These are phyloP conservation scores for Boeremia exigua DNA, from an alignment of 2,329 filamentous ascomycete genomes.

Conservation along the genomic window DNA sequence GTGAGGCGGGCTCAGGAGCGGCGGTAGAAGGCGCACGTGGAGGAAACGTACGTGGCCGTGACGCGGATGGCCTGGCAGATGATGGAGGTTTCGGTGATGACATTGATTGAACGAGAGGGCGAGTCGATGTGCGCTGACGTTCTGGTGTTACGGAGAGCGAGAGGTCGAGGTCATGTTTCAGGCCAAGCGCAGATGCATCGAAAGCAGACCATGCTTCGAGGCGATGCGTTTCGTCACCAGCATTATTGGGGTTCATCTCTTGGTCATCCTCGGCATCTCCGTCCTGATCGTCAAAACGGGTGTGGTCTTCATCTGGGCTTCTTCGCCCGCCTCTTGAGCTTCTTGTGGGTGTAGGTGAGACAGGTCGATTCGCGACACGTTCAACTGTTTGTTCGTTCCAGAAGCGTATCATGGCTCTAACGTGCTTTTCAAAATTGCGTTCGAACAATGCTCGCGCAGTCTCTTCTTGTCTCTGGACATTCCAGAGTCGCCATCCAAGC, in stretches of 20 bases:
- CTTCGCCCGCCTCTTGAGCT: constrained; percentile 20
- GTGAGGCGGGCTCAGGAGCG: constrained; percentile 6
- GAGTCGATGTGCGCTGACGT: constrained; percentile 14
- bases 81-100: constrained; percentile 17
- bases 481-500: constrained; percentile 65
- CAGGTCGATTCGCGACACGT: constrained; percentile 28
- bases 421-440: constrained; percentile 61
- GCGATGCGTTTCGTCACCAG: constrained; percentile 38
- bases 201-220: constrained; percentile 50
- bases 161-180: constrained; percentile 38
- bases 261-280: constrained; percentile 7
- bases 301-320: constrained; percentile 13
- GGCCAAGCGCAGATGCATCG: constrained; percentile 40
- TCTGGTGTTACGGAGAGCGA: constrained; percentile 36
- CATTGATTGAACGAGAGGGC: not conserved
- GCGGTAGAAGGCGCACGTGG: not conserved
- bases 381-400: constrained; percentile 58
- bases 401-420: constrained; percentile 60
- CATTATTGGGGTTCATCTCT: constrained; percentile 3
- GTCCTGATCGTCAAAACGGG: not conserved
- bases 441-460: constrained; percentile 60
- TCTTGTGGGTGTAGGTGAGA: constrained; percentile 26
- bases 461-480: constrained; percentile 57
- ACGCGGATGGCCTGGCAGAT: constrained; percentile 1
- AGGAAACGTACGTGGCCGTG: constrained; percentile 1